Base-by-base conservation (phyloP, 257 asterid genomes). In the Solanum microdontum region DNA sequence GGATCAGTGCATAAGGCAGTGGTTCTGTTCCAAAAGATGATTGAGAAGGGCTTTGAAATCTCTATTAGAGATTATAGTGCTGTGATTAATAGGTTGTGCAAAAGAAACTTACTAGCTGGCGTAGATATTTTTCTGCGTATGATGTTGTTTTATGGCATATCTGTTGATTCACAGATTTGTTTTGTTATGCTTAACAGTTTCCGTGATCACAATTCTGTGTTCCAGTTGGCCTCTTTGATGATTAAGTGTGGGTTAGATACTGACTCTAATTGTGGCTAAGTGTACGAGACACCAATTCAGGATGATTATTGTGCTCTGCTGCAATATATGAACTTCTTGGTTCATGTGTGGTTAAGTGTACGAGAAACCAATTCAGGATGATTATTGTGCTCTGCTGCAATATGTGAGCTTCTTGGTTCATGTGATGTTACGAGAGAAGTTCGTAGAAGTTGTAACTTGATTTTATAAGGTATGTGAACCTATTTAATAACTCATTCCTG, bases 11-110 rank as follows among this genome's bases (percentile, higher is more conserved):
- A 40, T 72, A 92, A 87, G 91, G 98, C 95, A 51, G 89, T 85
- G 90, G 37, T 82, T 26, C 94, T 95, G 84, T 96, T 96, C 88
- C 79, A 60, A 88, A 89, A 91, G 80, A 93, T 95, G 97, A 90
- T 87, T 45, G 95, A 91, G 39, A 74, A 36, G 87, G 99, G 97
- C 39, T 92, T 90, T 88, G 95, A 93, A 62, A 86, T 90, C 87
- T 93, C 96, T 15, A 58, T 96, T 73, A 93, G 83, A 86, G 98
- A 96, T 92, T 96, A 93, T 87, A 92, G 95, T 90, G 94, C 98
- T 66, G 94, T 95, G 28, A 91, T 94, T 79, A 95, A 94, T 92
- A 92, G 99, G 88, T 89, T 96, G 86, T 94, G 98, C 92, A 96
- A 93, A 90, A 91, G 97, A 87, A 88, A 87, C 39, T 89, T 92